Evolutionary conservation across 108 stramenopile genomes (phyloP).

Genomic region (Seminavis robusta): DNA sequence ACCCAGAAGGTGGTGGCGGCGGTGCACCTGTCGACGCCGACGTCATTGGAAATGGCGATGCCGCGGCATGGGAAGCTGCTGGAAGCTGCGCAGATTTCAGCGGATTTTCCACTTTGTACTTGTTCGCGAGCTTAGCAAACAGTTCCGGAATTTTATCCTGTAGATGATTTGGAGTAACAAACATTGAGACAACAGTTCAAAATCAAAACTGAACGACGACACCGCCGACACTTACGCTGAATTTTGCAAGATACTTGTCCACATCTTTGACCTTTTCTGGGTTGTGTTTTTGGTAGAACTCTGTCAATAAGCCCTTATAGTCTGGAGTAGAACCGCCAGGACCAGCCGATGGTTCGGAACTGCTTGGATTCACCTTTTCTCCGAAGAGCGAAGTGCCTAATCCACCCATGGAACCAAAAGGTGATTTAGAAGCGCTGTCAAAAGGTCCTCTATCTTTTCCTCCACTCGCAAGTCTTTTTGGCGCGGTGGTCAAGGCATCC

Average conservation of each 20-base stretch:
- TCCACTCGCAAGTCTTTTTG: too few species aligned
- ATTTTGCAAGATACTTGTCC: not conserved
- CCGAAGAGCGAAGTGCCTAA: not conserved
- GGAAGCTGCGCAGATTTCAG: slow-evolving; percentile 18
- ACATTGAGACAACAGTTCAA: too few species aligned
- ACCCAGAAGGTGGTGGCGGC: slow-evolving; percentile 9
- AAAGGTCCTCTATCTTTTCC: too few species aligned
- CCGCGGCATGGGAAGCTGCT: not conserved
- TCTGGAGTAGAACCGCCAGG: slow-evolving; percentile 14
- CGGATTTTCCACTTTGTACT: slow-evolving; percentile 57
- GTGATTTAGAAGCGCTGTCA: not conserved
- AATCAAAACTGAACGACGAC: too few species aligned
- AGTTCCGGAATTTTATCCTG: slow-evolving; percentile 35
- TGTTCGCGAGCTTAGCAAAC: slow-evolving; percentile 44
- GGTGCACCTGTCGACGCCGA: not conserved
- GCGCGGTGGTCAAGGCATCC: not conserved
- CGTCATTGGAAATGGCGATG: not conserved
- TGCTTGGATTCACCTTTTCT: not conserved
- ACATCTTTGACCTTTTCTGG: slow-evolving; percentile 60
- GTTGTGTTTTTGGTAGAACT: slow-evolving; percentile 66
- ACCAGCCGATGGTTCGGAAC: slow-evolving; percentile 4
- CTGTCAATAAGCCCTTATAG: slow-evolving; percentile 53
- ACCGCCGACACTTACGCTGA: not conserved
- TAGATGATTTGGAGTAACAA: too few species aligned
- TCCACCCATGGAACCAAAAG: slow-evolving; percentile 6